Percentiles rank a stretch among this genome's conserved stretches.
phyloP scores from a whole-genome alignment of 129 eudicot genomes.

The Flaveria trinervia region DNA sequence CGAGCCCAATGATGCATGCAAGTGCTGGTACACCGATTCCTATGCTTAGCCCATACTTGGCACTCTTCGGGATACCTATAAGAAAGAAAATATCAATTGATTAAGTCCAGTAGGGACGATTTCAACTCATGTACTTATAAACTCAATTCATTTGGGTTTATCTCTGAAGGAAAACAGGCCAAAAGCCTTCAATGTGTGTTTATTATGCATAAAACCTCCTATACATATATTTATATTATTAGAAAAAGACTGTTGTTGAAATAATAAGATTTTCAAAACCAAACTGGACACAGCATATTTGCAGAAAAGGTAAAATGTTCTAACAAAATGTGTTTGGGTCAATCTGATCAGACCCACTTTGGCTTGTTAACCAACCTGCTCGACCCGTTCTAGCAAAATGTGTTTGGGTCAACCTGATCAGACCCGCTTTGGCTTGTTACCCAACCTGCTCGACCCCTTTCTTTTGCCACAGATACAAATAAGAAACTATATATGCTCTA shows the following conservation, averaged over 20 bases:
- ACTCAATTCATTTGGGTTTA: neutral
- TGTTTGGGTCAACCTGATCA: neutral
- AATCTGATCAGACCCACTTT: neutral
- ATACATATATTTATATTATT: neutral
- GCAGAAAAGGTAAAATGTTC: neutral
- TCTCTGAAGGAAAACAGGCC: neutral
- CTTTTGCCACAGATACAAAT: neutral
- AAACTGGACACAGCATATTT: neutral
- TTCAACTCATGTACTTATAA: neutral
- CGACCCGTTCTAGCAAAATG: neutral
- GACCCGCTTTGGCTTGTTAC: neutral
- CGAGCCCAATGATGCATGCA: constrained; percentile 21
- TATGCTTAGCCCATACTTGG: constrained; percentile 30
- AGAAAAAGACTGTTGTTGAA: neutral
- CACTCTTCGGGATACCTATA: constrained; percentile 30
- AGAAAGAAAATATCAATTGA: neutral
- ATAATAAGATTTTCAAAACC: neutral
- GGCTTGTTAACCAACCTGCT: neutral
- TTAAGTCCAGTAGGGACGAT: neutral
- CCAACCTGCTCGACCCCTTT: neutral
- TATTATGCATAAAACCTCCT: neutral
- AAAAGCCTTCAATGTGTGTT: neutral
- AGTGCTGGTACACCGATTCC: constrained; percentile 39
- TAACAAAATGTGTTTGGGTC: neutral
- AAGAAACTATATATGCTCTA: neutral